Base-by-base conservation (phyloP, 176 grass and related monocot species). In the Oryza officinalis region DNA sequence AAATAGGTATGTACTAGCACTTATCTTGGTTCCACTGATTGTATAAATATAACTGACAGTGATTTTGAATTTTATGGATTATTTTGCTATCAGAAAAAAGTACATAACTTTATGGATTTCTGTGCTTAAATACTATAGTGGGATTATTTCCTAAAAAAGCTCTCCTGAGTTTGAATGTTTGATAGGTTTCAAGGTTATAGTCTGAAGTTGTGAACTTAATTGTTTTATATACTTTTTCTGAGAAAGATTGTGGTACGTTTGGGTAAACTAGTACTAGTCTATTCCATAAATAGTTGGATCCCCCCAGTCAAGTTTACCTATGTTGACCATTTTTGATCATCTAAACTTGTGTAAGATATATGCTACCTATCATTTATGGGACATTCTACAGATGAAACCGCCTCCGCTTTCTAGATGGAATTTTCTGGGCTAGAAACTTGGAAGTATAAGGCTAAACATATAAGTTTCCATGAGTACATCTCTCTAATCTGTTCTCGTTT, bases 1-100 rank as follows among this genome's bases (percentile, higher is more conserved):
- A 91, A 96, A 90, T 86, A 91, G 96, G 92, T 93, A 26, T 65
- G 79, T 91, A 22, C 52, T n/a, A 78, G 17, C 43, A 72, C 59
- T 88, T 87, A 69, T 77, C 43, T 90, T 83, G 27, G 30, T 75
- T 90, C 27, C 74, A 86, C 74, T 86, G 60, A 66, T 67, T 54
- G 71, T 63, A 27, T 57, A 76, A 72, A 66, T 32, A 44, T 45
- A 45, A 77, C 27, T 71, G 63, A 23, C 41, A 65, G 18, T 88
- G 74, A 32, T 49, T 41, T 67, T 33, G 33, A 77, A 52, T 2
- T 81, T 67, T 82, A 27, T n/a, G 49, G 74, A 70, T 86, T 69
- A 44, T 44, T 46, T 74, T 31, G 20, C 52, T 18, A 17, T 57
- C 17, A 57, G 52, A 57, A 22, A 57, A 57, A 22, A 57, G 6